phyloP scores from a whole-genome alignment of 768 basidiomycete species.

The Leccinum uliginosum region DNA sequence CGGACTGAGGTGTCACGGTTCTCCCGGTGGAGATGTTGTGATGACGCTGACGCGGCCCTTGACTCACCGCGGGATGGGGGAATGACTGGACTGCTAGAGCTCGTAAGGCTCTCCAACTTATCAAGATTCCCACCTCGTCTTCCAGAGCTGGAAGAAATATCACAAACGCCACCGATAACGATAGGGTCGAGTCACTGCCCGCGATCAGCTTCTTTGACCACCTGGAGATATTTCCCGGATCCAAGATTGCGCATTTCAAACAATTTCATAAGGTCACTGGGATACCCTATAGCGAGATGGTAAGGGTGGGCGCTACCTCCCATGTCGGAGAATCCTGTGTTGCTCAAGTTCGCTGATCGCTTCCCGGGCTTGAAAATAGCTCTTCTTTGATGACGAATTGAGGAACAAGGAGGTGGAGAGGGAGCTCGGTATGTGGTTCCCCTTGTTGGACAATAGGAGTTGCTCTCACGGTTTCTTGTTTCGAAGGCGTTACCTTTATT shows the following conservation, averaged over 20 bases:
- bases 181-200: conserved; percentile 30
- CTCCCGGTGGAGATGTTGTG: neutral
- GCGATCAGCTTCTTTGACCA: conserved; percentile 67
- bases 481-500: conserved; percentile 73
- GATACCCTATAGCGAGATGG: conserved; percentile 80
- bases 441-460: neutral
- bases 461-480: neutral
- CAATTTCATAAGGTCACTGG: conserved; percentile 67
- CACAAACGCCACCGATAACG: neutral
- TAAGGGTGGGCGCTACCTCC: conserved; percentile 21
- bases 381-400: conserved; percentile 71
- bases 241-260: conserved; percentile 80
- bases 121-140: conserved; percentile 45
- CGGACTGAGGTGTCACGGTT: neutral
- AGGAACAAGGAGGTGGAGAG: conserved; percentile 49
- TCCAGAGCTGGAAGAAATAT: conserved; percentile 28
- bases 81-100: conserved; percentile 45
- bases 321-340: neutral
- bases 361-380: conserved; percentile 27
- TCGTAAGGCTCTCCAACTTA: conserved; percentile 62
- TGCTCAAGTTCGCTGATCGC: neutral
- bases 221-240: conserved; percentile 73
- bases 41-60: neutral
- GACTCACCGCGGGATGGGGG: neutral
- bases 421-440: conserved; percentile 40